Evolutionary conservation across 106 monocot genomes (phyloP).

Genomic region (Dioscorea zingiberensis): DNA sequence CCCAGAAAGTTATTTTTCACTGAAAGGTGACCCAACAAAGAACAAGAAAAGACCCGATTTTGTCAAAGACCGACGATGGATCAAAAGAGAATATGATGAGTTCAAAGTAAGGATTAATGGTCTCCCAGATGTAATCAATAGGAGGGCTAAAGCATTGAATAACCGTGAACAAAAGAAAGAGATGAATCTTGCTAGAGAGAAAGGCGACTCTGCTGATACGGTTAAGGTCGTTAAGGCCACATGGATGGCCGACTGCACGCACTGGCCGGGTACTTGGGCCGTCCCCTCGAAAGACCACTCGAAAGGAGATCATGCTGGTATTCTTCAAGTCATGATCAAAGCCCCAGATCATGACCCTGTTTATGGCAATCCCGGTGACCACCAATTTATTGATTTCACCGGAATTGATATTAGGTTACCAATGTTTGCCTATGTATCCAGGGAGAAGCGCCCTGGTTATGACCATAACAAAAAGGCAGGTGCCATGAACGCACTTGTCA

Average conservation of each 20-base stretch:
- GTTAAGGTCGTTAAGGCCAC: slow-evolving; percentile 37
- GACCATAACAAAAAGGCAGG: slow-evolving; percentile 98
- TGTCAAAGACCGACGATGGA: slow-evolving; percentile 91
- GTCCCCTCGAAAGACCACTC: slow-evolving; percentile 51
- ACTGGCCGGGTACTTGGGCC: slow-evolving; percentile 89
- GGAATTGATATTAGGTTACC: slow-evolving; percentile 67
- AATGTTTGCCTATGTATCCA: slow-evolving; percentile 81
- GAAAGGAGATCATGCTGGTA: slow-evolving; percentile 85
- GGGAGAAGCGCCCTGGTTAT: slow-evolving; percentile 77
- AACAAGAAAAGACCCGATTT: slow-evolving; percentile 89
- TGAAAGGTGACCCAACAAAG: slow-evolving; percentile 79
- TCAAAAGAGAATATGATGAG: slow-evolving; percentile 94
- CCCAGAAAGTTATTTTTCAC: slow-evolving; percentile 70
- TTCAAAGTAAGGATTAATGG: slow-evolving; percentile 89
- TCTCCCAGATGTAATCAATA: slow-evolving; percentile 62
- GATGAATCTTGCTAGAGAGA: slow-evolving; percentile 43
- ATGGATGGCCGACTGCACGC: slow-evolving; percentile 91
- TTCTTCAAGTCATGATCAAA: slow-evolving; percentile 84
- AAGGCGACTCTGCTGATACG: slow-evolving; percentile 23
- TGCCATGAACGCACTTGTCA: slow-evolving; percentile 92
- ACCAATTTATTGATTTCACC: slow-evolving; percentile 70
- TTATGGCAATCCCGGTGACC: slow-evolving; percentile 47
- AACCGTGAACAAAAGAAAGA: slow-evolving; percentile 26
- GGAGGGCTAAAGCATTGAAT: slow-evolving; percentile 44
- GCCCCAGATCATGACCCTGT: slow-evolving; percentile 34